Evolutionary conservation across 805 yeast species (phyloP), one percentile per base, ranked within the genome.

Genomic region (Hyphopichia homilentoma): DNA sequence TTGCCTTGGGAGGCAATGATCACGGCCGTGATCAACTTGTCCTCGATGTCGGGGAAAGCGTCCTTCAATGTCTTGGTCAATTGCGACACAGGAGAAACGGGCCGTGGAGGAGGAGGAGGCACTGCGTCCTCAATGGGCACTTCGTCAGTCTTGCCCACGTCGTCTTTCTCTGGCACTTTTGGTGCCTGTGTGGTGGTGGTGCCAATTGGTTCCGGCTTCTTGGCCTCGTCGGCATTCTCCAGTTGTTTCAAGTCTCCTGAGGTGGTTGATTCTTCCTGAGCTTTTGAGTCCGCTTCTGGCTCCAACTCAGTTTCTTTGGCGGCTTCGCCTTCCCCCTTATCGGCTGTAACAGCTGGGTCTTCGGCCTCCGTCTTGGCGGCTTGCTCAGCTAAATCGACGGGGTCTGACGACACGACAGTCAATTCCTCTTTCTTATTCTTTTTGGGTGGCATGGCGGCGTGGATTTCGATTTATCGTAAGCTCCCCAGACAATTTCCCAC

Each of bases 31-130:
- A 86, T 68, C 46, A 79, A 75, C 40, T 78, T 75, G 19, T 74
- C 83, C 25, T 87, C 95, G 16, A 79, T 59, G 12, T 67, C 62
- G 1, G 98, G 97, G 56, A 90, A 90, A 0, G 97, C 97, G 15
- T 86, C 95, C 45, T 71, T 68, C 41, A 90, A 68, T 25, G 85
- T 81, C 30, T 71, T 64, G 39, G 70, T 61, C 21, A 80, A 70
- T 44, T 68, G 65, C 18, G 74, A 61, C 24, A 68, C 62, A 15
- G 86, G 83, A 4, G 84, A 73, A 18, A 70, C 56, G 6, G 93
- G 93, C 44, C 90, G 70, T 15, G 63, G 57, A 1, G 72, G 72
- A 21, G 50, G 59, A 9, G 65, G 55, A 3, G 71, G 72, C 2
- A 57, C 59, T 7, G 26, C 14, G 11, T 24, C 26, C 11, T 24